Evolutionary conservation across 176 grass and related monocot species (phyloP).

Genomic region (Paspalum notatum): DNA sequence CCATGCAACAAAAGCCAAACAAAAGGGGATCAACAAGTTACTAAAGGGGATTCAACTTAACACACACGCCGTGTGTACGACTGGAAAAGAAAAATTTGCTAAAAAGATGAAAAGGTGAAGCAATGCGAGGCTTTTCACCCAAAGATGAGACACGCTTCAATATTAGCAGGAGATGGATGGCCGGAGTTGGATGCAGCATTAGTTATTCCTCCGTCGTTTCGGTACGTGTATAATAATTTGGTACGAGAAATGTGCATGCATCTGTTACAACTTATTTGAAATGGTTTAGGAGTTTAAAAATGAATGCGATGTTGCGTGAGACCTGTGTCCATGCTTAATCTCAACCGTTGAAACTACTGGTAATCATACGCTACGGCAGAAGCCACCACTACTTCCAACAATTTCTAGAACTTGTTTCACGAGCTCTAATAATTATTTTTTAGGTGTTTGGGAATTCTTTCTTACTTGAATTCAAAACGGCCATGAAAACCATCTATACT

Average conservation of each 20-base stretch:
- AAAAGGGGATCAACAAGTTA: constrained; percentile 35
- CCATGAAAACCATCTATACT: no score
- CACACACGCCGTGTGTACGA: constrained; percentile 1
- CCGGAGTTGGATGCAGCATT: neutral
- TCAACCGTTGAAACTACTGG: no score
- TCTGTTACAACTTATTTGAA: neutral
- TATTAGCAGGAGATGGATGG: neutral
- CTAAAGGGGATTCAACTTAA: constrained; percentile 40
- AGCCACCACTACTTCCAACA: no score
- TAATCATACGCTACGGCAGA: no score
- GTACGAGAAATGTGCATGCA: neutral
- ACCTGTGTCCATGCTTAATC: no score
- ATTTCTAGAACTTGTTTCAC: no score
- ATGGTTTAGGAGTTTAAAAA: neutral
- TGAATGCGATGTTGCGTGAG: neutral
- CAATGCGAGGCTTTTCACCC: constrained; percentile 34
- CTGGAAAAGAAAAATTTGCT: neutral
- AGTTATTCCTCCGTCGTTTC: neutral
- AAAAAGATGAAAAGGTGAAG: constrained; percentile 32
- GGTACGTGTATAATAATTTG: constrained; percentile 6
- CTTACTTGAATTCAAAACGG: no score
- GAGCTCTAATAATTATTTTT: no score
- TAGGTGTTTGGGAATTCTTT: no score
- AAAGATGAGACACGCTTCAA: constrained; percentile 33
- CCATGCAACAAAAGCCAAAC: constrained; percentile 48